phyloP scores from a whole-genome alignment of 225 moss, liverwort and hornwort species.

The Asterella californica region DNA sequence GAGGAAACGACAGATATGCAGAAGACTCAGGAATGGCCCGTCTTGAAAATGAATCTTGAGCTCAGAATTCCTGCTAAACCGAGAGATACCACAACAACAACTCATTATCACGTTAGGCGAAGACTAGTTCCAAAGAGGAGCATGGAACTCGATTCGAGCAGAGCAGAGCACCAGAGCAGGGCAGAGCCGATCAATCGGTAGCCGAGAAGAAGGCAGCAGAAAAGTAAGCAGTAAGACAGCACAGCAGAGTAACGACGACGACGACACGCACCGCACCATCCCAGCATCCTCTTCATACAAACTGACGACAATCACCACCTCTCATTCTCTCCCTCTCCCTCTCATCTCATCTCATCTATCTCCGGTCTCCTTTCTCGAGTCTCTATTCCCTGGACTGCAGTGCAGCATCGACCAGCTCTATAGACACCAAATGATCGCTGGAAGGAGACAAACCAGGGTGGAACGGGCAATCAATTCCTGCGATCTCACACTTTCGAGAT shows the following conservation, averaged over 20 bases:
- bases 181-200: neutral
- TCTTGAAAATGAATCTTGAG: neutral
- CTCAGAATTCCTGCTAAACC: neutral
- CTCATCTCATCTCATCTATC: neutral
- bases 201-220: too few relatives aligned
- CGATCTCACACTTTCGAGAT: too few relatives aligned
- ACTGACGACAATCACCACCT: too few relatives aligned
- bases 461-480: neutral
- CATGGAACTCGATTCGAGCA: neutral
- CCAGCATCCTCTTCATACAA: too few relatives aligned
- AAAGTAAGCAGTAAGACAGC: too few relatives aligned
- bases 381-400: too few relatives aligned
- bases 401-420: too few relatives aligned
- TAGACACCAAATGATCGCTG: neutral
- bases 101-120: neutral
- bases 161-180: neutral
- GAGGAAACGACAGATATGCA: neutral
- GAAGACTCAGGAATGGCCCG: neutral
- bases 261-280: too few relatives aligned
- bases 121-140: neutral
- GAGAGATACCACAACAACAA: too few relatives aligned
- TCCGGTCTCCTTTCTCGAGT: too few relatives aligned
- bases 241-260: too few relatives aligned
- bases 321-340: neutral
- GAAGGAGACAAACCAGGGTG: neutral